These are phyloP conservation scores for Mycena vulgaris DNA, from an alignment of 768 basidiomycete species.

Conservation along the genomic window DNA sequence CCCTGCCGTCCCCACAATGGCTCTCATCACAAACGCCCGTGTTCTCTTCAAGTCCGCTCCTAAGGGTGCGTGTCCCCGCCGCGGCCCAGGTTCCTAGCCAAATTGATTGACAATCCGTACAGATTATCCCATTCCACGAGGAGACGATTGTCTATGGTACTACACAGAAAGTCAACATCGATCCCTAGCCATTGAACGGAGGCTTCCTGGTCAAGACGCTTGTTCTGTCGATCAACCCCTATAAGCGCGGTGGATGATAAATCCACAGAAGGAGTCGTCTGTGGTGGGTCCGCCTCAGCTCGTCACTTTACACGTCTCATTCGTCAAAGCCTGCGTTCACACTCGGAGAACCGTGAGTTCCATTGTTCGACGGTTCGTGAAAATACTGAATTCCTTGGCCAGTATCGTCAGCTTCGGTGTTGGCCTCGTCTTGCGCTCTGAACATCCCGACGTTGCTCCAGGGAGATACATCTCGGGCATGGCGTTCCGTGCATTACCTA, in stretches of 20 bases:
- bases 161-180: slow-evolving; percentile 63
- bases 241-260: slow-evolving; percentile 59
- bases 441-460: slow-evolving; percentile 46
- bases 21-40: no score
- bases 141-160: slow-evolving; percentile 63
- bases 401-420: slow-evolving; percentile 55
- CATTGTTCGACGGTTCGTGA: no score
- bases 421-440: slow-evolving; percentile 62
- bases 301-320: slow-evolving; percentile 7
- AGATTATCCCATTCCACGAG: slow-evolving; percentile 60
- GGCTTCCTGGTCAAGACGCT: slow-evolving; percentile 67
- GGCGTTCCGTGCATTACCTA: neutral
- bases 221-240: slow-evolving; percentile 59
- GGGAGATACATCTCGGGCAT: slow-evolving; percentile 60
- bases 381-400: neutral
- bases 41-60: slow-evolving; percentile 51
- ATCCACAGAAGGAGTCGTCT: slow-evolving; percentile 44
- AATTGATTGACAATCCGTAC: no score
- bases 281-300: slow-evolving; percentile 22
- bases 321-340: slow-evolving; percentile 43
- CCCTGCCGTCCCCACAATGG: no score
- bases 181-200: slow-evolving; percentile 60
- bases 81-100: no score
- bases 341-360: slow-evolving; percentile 56
- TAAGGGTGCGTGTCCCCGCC: slow-evolving; percentile 40